phyloP scores from a whole-genome alignment of 495 filamentous ascomycete genomes.

The Aspergillus ellipticus region DNA sequence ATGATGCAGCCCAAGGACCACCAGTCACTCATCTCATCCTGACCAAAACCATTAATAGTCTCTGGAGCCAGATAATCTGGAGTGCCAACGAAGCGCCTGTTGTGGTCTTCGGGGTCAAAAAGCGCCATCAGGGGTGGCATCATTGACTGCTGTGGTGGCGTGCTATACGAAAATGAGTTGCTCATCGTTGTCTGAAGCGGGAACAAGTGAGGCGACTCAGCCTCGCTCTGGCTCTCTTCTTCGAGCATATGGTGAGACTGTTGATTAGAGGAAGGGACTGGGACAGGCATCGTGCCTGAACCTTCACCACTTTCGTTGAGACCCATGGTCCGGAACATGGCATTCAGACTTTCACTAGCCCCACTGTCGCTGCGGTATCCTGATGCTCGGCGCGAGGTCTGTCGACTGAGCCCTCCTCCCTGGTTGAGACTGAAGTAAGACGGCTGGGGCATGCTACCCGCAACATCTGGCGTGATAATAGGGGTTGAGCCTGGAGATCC shows the following conservation, averaged over 20 bases:
- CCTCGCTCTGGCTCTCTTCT: constrained; percentile 66
- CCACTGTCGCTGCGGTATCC: constrained; percentile 89
- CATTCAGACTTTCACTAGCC: constrained; percentile 77
- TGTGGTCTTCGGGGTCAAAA: constrained; percentile 92
- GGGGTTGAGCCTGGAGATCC: constrained; percentile 82
- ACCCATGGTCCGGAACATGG: constrained; percentile 81
- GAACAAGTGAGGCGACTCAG: constrained; percentile 67
- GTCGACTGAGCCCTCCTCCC: constrained; percentile 58
- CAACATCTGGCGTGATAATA: constrained; percentile 77
- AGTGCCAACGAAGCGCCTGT: constrained; percentile 91
- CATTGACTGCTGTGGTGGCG: constrained; percentile 75
- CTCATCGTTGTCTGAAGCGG: constrained; percentile 59
- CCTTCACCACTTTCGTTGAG: constrained; percentile 57
- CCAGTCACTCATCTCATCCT: constrained; percentile 99
- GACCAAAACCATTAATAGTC: constrained; percentile 89
- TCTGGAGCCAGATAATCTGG: constrained; percentile 97
- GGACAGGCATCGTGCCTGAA: constrained; percentile 26
- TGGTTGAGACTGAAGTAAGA: constrained; percentile 90
- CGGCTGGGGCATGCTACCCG: constrained; percentile 65
- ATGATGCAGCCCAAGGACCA: constrained; percentile 97
- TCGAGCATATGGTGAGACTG: constrained; percentile 47
- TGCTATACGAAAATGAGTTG: constrained; percentile 47
- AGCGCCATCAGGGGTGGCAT: constrained; percentile 92
- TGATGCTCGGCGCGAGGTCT: constrained; percentile 75
- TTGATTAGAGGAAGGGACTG: constrained; percentile 37